Evolutionary conservation across 768 basidiomycete species (phyloP).

Genomic region (Boletus coccyginus): DNA sequence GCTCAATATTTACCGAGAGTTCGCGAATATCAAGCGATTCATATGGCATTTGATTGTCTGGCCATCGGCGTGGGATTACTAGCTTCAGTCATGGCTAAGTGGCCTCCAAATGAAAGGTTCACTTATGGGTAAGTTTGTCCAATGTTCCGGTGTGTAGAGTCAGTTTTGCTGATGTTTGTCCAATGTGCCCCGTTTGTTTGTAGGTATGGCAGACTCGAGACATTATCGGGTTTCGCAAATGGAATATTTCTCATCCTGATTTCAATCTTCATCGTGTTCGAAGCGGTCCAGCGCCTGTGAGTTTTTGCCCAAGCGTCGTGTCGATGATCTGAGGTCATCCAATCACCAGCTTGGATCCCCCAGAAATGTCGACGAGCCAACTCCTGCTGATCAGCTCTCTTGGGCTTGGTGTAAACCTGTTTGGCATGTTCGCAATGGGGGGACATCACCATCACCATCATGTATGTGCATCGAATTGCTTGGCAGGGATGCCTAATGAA

Average conservation of each 20-base stretch:
- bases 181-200: background rate
- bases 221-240: constrained; percentile 96
- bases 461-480: constrained; percentile 40
- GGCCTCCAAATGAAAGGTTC: constrained; percentile 92
- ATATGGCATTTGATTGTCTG: constrained; percentile 99
- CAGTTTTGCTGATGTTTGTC: background rate
- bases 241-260: constrained; percentile 92
- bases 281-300: constrained; percentile 92
- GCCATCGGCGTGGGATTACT: constrained; percentile 94
- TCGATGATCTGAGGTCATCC: background rate
- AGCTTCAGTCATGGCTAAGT: constrained; percentile 96
- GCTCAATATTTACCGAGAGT: constrained; percentile 2
- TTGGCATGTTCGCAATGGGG: constrained; percentile 99
- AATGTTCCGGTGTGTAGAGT: background rate
- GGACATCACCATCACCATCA: constrained; percentile 81
- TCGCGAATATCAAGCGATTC: constrained; percentile 67
- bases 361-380: constrained; percentile 97
- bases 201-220: constrained; percentile 95
- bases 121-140: constrained; percentile 78
- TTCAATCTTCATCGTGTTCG: constrained; percentile 97
- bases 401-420: constrained; percentile 91
- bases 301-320: constrained; percentile 23
- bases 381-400: constrained; percentile 84
- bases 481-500: background rate
- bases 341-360: constrained; percentile 72